Percentiles rank a stretch among this genome's conserved stretches.
Evolutionary conservation across 345 rosid genomes (phyloP).

Genomic region (Streptanthus diversifolius): DNA sequence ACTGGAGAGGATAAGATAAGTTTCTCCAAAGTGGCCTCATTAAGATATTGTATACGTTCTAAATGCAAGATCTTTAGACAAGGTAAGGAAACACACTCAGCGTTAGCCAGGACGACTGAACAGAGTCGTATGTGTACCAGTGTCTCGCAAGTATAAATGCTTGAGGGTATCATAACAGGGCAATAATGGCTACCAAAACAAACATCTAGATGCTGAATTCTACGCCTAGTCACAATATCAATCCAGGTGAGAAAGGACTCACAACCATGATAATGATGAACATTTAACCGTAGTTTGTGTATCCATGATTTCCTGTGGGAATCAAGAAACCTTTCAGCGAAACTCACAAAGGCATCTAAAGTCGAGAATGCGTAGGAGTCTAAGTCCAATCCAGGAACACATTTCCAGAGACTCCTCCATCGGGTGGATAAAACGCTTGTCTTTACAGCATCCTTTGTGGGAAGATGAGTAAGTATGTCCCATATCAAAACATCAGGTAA

Average conservation of each 20-base stretch:
- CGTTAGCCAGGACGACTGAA: not conserved
- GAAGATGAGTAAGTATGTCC: not conserved
- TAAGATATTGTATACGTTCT: not conserved
- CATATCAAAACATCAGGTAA: not conserved
- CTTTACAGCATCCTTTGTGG: not conserved
- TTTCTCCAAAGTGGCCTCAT: not conserved
- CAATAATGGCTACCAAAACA: not conserved
- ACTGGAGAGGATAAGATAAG: constrained; percentile 11
- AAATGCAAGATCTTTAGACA: constrained; percentile 1
- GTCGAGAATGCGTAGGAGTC: not conserved
- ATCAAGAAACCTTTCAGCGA: not conserved
- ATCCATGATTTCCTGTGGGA: not conserved
- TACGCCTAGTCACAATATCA: not conserved
- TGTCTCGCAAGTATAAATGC: not conserved
- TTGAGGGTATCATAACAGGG: not conserved
- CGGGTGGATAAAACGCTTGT: not conserved
- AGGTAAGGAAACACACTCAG: constrained; percentile 10
- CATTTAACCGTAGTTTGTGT: not conserved
- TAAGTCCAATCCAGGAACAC: not conserved
- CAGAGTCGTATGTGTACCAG: not conserved
- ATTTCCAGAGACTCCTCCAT: not conserved
- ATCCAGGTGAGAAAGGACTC: not conserved
- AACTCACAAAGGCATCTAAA: not conserved
- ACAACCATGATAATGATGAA: not conserved
- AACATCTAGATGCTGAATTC: not conserved